Evolutionary conservation across 768 basidiomycete species (phyloP), one percentile per base, ranked within the genome.

Genomic region (Lentinula sp.): DNA sequence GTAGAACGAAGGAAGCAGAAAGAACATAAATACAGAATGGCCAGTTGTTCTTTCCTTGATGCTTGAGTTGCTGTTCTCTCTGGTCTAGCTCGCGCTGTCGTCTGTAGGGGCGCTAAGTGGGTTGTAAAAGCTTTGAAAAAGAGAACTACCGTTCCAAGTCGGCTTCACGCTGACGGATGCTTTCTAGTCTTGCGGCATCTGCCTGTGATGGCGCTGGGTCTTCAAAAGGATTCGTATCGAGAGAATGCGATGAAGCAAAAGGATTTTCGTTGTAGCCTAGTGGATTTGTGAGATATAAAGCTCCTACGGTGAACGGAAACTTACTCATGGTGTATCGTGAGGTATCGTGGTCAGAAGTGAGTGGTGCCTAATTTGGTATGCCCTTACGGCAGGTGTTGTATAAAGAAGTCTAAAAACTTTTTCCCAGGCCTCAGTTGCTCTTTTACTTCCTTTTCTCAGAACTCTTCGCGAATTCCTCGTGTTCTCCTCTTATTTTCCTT

Each of bases 1-100:
- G 61, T 67, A 57, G 64, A 65, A 52, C 48, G 54, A 59, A 63
- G 59, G 61, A 61, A 56, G 52, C 50, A 51, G 55, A 10, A 60
- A 61, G 54, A 60, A 34, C 62, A 63, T 13, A 78, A 90, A 70
- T 66, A 90, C 94, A 95, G 13, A 85, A 85, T 37, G 96, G 96
- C 87, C 91, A 99, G 74, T 99, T 99, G 71, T 91, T 95, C 65
- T 86, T 84, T 40, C 93, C 93, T 69, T 90, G 85, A 54, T 73
- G 81, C 66, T 87, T 78, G 57, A 93, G 81, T 65, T 86, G 77
- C 52, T 91, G 86, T 21, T 86, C 80, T 69, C 84, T 87, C 66
- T 82, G 77, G 64, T 76, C 80, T 62, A 93, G 79, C 66, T 93
- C 91, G 50, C 80, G 75, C 69, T 95, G 93, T 66, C 95, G 79